phyloP scores from a whole-genome alignment of 1,284 basidiomycete genomes.

The Cystobasidium slooffiae region DNA sequence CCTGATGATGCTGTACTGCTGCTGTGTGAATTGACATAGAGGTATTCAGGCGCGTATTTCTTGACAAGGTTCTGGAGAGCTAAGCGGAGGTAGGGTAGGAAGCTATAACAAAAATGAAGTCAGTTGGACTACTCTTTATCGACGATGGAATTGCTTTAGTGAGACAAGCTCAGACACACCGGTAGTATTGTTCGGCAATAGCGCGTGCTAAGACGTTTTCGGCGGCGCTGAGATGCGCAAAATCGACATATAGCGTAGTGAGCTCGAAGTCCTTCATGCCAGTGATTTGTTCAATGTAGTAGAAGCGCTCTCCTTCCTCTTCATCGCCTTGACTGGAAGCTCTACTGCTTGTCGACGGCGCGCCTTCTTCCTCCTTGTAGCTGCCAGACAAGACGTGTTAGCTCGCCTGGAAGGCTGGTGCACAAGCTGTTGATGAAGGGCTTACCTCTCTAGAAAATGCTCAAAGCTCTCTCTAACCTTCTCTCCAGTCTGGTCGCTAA shows the following conservation, averaged over 20 bases:
- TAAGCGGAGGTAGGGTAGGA: constrained; percentile 89
- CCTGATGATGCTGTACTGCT: constrained; percentile 65
- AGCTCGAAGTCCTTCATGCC: constrained; percentile 90
- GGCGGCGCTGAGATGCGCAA: constrained; percentile 81
- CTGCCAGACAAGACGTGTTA: constrained; percentile 4
- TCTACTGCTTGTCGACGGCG: constrained; percentile 8
- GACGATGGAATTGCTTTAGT: background rate
- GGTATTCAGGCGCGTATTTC: constrained; percentile 85
- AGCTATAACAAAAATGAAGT: constrained; percentile 57
- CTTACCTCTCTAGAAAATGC: constrained; percentile 85
- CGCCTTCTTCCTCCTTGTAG: constrained; percentile 37
- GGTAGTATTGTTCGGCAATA: constrained; percentile 92
- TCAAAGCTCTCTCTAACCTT: constrained; percentile 88
- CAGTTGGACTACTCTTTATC: background rate
- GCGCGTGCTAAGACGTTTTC: constrained; percentile 92
- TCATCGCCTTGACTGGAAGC: constrained; percentile 22
- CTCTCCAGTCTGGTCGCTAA: constrained; percentile 81
- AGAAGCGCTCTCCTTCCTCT: constrained; percentile 54
- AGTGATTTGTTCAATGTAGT: constrained; percentile 64
- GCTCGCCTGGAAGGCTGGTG: no score
- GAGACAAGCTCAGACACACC: constrained; percentile 58
- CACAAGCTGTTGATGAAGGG: no score
- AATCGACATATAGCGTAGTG: constrained; percentile 96
- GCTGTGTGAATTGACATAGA: constrained; percentile 76
- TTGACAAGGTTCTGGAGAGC: constrained; percentile 87